Evolutionary conservation across 176 grass and related monocot genomes (phyloP).

Genomic region (Avena eriantha): DNA sequence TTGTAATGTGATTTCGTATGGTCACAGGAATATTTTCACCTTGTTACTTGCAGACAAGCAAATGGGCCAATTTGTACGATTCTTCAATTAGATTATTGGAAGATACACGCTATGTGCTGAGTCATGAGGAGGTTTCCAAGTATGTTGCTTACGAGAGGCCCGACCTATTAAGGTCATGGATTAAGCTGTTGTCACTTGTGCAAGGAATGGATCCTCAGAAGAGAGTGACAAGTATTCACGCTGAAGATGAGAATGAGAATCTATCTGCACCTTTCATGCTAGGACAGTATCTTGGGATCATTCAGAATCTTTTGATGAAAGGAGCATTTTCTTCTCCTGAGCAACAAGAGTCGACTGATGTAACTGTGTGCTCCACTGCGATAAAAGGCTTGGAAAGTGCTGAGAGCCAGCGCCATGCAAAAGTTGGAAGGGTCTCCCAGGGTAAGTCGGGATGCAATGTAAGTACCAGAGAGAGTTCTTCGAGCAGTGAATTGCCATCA

Average conservation of each 20-base stretch:
- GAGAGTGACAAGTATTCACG: constrained; percentile 73
- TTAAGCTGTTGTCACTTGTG: constrained; percentile 77
- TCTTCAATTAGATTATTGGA: constrained; percentile 81
- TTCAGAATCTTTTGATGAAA: constrained; percentile 80
- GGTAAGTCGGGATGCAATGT: constrained; percentile 50
- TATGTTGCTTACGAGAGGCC: constrained; percentile 81
- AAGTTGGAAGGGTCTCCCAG: constrained; percentile 86
- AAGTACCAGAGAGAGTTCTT: constrained; percentile 44
- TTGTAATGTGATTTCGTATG: constrained; percentile 29
- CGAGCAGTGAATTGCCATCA: constrained; percentile 41
- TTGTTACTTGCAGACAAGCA: constrained; percentile 75
- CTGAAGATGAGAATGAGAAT: constrained; percentile 93
- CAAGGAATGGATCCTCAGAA: constrained; percentile 98
- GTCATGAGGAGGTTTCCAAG: constrained; percentile 75
- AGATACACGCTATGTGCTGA: constrained; percentile 82
- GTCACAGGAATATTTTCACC: constrained; percentile 20
- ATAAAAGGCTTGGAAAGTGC: constrained; percentile 60
- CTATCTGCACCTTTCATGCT: constrained; percentile 74
- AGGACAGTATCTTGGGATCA: constrained; percentile 71
- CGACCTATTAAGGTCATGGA: constrained; percentile 87
- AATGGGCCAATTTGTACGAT: constrained; percentile 76
- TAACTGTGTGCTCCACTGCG: constrained; percentile 62
- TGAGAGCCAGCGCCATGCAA: constrained; percentile 80
- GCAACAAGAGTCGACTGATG: constrained; percentile 71
- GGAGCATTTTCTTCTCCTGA: constrained; percentile 75